Evolutionary conservation across 139 green algal genomes (phyloP), one percentile per base, ranked within the genome.

Genomic region (Chlorella sp.): DNA sequence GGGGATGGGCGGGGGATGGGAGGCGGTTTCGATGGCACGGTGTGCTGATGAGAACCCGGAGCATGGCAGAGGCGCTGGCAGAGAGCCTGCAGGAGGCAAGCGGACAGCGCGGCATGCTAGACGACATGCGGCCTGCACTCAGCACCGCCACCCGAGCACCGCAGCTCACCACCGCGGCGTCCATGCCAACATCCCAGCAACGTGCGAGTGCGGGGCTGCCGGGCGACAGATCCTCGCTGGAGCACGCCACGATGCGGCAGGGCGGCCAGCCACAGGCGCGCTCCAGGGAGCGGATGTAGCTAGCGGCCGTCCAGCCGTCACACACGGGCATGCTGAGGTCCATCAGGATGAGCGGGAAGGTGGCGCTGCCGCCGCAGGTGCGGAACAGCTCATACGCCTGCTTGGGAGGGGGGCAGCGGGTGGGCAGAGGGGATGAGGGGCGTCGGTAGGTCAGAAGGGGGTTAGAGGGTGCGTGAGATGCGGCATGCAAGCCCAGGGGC

Each of bases 121-220:
- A n/a, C n/a, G n/a, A n/a, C n/a, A n/a, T n/a, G n/a, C n/a, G n/a
- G n/a, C n/a, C n/a, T n/a, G n/a, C n/a, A n/a, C n/a, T n/a, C n/a
- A n/a, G n/a, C n/a, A n/a, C n/a, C n/a, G n/a, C n/a, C n/a, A 21
- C 63, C 63, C 28, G 38, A 32, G 11, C 63, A 38, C 28, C 28
- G 5, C 26, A 21, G 26, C 17, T 80, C 73, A 80, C 74, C 74
- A 65, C 55, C 1, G 62, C 74, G 21, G 56, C 74, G 7, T 51
- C 39, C 74, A 81, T 81, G 32, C 74, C 74, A 34, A 34, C 51
- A 20, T 65, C 74, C 74, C 74, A 70, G 74, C 74, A 81, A 1
- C 56, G 32, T 34, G 55, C n/a, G 11, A 71, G 56, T 3, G 56
- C 56, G 1, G 26, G 34, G 3, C 56, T 71, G 30, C 74, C 74